Base-by-base conservation (phyloP, 495 filamentous ascomycete species). In the Xylaria intraflava region DNA sequence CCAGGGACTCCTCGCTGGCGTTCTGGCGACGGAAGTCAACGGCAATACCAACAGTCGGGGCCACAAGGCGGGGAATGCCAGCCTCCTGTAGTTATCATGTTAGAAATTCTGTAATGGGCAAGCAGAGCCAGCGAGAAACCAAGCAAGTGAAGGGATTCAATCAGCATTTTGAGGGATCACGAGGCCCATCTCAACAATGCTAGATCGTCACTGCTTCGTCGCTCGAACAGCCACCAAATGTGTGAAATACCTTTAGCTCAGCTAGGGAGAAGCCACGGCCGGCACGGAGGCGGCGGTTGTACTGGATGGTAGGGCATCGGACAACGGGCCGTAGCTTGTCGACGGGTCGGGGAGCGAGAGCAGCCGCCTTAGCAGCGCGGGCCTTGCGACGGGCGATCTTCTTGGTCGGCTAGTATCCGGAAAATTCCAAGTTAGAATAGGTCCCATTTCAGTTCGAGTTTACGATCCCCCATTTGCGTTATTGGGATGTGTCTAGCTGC, bases 21-120 rank as follows among this genome's bases (percentile, higher is more conserved):
- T 97, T 98, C 77, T 83, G 81, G 72, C 93, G 93, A 78, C 94
- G 94, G 74, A 82, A 81, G 76, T 97, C 93, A 76, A 98, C 91
- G 57, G 89, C 72, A 78, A 98, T 97, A 75, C 93, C 93, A 78
- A 98, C 85, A 71, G 90, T 96, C 62, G 85, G 83, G 53, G 93
- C 93, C 62, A 95, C 80, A 71, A 90, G 90, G 77, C 89, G 88
- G 76, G 93, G 85, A 72, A 98, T 95, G 68, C 88, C 89, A 68
- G 93, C 93, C 75, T 89, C 93, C 93, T 94, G 59, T 62, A 53
- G n/a, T 12, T 6, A 53, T 11, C 16, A 40, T 50, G 58, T 65
- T 55, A 67, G 65, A 58, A 17, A 38, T 23, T 38, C 27, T 46
- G 36, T 30, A 9, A 43, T 43, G 30, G 2, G 23, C 27, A 29